These are phyloP conservation scores for Haplographium delicatum DNA, from an alignment of 495 filamentous ascomycete species.

Conservation along the genomic window DNA sequence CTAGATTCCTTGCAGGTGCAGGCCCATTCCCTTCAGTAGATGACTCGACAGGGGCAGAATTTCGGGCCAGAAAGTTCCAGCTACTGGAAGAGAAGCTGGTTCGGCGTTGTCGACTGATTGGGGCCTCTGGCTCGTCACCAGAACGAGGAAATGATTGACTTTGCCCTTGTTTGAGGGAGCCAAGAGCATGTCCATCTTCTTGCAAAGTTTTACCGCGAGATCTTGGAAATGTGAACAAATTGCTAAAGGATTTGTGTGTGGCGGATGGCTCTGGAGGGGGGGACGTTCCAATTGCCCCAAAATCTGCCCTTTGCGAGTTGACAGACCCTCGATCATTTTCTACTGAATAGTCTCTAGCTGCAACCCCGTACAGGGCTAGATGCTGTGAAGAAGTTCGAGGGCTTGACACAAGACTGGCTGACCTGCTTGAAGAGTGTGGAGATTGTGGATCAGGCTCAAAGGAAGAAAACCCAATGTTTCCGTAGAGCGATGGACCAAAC, in stretches of 20 bases:
- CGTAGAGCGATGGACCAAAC: slow-evolving; percentile 33
- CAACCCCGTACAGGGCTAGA: slow-evolving; percentile 38
- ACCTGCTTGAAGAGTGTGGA: slow-evolving; percentile 62
- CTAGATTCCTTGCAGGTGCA: slow-evolving; percentile 36
- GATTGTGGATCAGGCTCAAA: slow-evolving; percentile 56
- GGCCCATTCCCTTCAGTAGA: slow-evolving; percentile 33
- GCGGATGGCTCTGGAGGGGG: slow-evolving; percentile 7
- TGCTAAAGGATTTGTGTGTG: slow-evolving; percentile 36
- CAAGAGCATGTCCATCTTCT: slow-evolving; percentile 63
- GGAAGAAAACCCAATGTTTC: slow-evolving; percentile 34
- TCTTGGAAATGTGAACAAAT: slow-evolving; percentile 63
- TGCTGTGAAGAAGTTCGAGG: slow-evolving; percentile 58
- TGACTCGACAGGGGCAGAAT: slow-evolving; percentile 20
- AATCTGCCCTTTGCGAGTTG: slow-evolving; percentile 30
- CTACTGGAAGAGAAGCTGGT: slow-evolving; percentile 41
- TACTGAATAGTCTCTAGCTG: slow-evolving; percentile 21
- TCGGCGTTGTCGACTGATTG: slow-evolving; percentile 36
- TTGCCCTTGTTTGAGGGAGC: slow-evolving; percentile 68
- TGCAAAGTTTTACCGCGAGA: slow-evolving; percentile 57
- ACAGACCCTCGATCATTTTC: slow-evolving; percentile 30
- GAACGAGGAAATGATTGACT: slow-evolving; percentile 74
- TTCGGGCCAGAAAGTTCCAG: slow-evolving; percentile 46
- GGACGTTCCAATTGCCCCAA: slow-evolving; percentile 26
- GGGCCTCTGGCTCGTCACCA: slow-evolving; percentile 40
- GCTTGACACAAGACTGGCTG: slow-evolving; percentile 61